Base-by-base conservation (phyloP, 495 filamentous ascomycete genomes). In the Talaromyces proteolyticus region DNA sequence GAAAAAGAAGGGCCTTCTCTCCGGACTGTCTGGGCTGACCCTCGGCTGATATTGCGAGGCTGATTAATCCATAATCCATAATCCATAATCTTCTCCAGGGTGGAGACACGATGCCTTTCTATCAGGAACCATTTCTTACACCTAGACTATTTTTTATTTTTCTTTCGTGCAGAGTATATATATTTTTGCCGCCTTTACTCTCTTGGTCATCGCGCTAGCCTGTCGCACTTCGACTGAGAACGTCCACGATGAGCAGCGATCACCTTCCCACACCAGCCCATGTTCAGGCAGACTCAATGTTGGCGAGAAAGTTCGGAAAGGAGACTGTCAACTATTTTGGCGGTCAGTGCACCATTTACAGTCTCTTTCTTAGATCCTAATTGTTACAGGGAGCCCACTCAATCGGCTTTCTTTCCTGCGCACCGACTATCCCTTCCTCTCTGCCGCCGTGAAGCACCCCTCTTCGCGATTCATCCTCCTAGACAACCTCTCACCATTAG, bases 251-350 rank as follows among this genome's bases (percentile, higher is more conserved):
- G 38, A 20, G n/a, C 14, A 41, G 47, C 47, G 19, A 39, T 19
- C 22, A 29, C 47, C 19, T 76, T 23, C 82, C 82, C 4, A 70
- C 71, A 42, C 80, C 82, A 43, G 77, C 77, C 7, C 76, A 83
- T 57, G 68, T 70, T 52, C 78, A 85, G 60, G 78, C 87, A 58
- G 82, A 91, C 72, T 89, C 87, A 6, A 91, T 91, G 82, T 72
- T 98, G 56, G 81, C 85, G 39, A 78, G 84, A 42, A 93, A 87
- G 52, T 96, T 95, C 66, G 93, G 93, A 58, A 84, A 76, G 56
- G 93, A 97, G 70, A 82, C 89, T 11, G 82, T 86, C 56, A 97
- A 98, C 71, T 98, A 97, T 78, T 97, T 96, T 73, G 87, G 89
- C 51, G 89, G 91, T 77, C 17, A 18, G 24, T 7, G n/a, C 10